phyloP scores from a whole-genome alignment of 2,329 filamentous ascomycete species.

The Cladosporium sp. region DNA sequence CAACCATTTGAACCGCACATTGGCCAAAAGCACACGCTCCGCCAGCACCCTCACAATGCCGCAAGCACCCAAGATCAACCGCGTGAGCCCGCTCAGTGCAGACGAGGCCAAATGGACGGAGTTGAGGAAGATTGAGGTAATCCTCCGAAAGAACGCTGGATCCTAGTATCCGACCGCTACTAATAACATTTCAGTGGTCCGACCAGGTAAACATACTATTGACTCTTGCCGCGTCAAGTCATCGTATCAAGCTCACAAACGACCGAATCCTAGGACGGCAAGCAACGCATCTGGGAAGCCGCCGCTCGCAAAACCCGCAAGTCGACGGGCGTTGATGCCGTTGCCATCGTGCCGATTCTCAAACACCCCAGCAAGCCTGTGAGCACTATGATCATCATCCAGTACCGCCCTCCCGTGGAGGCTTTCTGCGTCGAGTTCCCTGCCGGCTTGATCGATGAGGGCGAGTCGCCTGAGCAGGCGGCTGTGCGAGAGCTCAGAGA shows the following conservation, averaged over 20 bases:
- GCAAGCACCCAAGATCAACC: constrained; percentile 45
- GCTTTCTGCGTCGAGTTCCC: constrained; percentile 58
- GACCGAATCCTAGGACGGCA: constrained; percentile 35
- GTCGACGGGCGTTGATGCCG: constrained; percentile 55
- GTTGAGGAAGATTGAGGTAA: constrained; percentile 49
- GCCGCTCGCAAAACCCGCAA: constrained; percentile 50
- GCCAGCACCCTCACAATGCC: constrained; percentile 21
- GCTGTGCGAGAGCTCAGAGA: constrained; percentile 57
- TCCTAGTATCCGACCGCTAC: not conserved
- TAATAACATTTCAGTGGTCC: constrained; percentile 29
- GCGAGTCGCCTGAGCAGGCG: constrained; percentile 53
- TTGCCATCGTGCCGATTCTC: constrained; percentile 54
- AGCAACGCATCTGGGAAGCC: constrained; percentile 47
- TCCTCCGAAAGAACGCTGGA: not conserved
- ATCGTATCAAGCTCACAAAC: not conserved
- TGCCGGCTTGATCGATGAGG: constrained; percentile 56
- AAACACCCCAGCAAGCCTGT: constrained; percentile 44
- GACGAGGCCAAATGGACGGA: constrained; percentile 55
- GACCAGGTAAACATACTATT: constrained; percentile 26
- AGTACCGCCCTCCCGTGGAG: constrained; percentile 58
- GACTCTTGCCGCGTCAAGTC: no score
- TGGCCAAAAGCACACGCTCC: not conserved
- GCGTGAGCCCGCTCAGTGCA: constrained; percentile 46
- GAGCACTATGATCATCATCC: constrained; percentile 54
- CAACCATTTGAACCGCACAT: not conserved